Evolutionary conservation across 2,329 filamentous ascomycete species (phyloP), one percentile per base, ranked within the genome.

Genomic region (Trichoderma lentiforme): DNA sequence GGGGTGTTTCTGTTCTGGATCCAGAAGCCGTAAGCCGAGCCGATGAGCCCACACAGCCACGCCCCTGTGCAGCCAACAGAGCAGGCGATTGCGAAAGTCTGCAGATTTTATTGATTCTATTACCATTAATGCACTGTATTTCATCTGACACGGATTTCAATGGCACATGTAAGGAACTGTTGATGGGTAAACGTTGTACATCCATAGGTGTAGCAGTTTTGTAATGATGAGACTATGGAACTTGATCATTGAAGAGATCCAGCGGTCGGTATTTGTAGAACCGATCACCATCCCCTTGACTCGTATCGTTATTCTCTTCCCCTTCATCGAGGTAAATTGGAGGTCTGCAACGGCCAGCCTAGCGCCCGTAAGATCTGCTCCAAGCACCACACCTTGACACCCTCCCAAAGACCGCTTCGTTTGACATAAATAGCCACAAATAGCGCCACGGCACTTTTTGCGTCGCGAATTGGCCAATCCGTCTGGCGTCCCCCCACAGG

Each of bases 391-490:
- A 69, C 56, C 66, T 24, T 57, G 26, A 68, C 65, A 68, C 56
- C 65, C 47, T 56, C 36, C 9, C 9, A 47, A 39, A 18, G 7
- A 6, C 66, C 28, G 56, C 36, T 53, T 58, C 56, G 66, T 69
- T 61, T 69, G 66, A 69, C 66, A 69, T 61, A 24, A 60, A 69
- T 61, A 69, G 56, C 64, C 65, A 60, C 39, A 24, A 32, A 26
- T 36, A 51, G 34, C 26, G 51, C 53, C 64, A 68, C 65, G 65
- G 53, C 65, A 68, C 34, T 58, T 43, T 26, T 15, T 21, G 7
- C n/a, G 34, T 26, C n/a, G 47, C 68, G 68, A 71, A 71, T 71
- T 71, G 60, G 68, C 68, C 68, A 71, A 71, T 63, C 39, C 39
- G 28, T 53, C n/a, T 60, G 56, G 39, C 57, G 8, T 32, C 32